Conservation (phyloP, 2,329 filamentous ascomycete species). For the Colletotrichum simmondsii region DNA sequence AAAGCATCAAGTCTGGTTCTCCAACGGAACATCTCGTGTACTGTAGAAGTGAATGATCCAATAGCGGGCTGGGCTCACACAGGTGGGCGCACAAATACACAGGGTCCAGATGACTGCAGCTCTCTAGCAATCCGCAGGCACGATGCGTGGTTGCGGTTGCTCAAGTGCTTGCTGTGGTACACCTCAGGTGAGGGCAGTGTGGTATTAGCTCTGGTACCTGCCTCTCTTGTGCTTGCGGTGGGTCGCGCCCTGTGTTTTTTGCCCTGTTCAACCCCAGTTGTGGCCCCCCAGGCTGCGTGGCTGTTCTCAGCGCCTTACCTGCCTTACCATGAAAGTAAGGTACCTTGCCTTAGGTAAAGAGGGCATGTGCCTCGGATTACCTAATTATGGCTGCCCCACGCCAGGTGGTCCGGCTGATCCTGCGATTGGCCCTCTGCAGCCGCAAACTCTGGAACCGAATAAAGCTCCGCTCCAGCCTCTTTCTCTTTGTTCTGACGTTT, state of each 20-base stretch:
- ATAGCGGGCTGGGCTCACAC: slow-evolving; percentile 6
- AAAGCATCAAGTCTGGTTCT: neutral
- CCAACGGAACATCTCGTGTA: too few relatives aligned
- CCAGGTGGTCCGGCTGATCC: slow-evolving; percentile 14
- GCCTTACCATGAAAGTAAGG: too few relatives aligned
- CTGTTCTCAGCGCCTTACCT: neutral
- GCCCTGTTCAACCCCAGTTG: slow-evolving; percentile 23
- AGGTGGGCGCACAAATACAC: neutral
- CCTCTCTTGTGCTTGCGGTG: slow-evolving; percentile 17
- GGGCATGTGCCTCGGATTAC: slow-evolving; percentile 19
- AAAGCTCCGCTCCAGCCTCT: slow-evolving; percentile 35
- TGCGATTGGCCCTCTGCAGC: slow-evolving; percentile 25
- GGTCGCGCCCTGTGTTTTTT: slow-evolving; percentile 16
- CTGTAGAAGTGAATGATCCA: neutral
- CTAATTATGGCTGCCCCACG: slow-evolving; percentile 15
- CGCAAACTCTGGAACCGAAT: slow-evolving; percentile 33
- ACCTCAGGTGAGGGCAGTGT: too few relatives aligned
- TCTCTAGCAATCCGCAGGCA: too few relatives aligned
- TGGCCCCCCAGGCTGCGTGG: neutral
- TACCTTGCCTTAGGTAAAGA: too few relatives aligned
- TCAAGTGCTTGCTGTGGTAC: too few relatives aligned
- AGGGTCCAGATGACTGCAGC: slow-evolving; percentile 16
- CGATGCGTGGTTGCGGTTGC: too few relatives aligned
- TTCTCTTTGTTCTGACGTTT: slow-evolving; percentile 34
- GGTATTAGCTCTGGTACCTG: slow-evolving; percentile 15